A percentile compares a stretch with the other conserved stretches of the same genome.
Conservation (phyloP, 495 filamentous ascomycete genomes). For the Podospora didyma region DNA sequence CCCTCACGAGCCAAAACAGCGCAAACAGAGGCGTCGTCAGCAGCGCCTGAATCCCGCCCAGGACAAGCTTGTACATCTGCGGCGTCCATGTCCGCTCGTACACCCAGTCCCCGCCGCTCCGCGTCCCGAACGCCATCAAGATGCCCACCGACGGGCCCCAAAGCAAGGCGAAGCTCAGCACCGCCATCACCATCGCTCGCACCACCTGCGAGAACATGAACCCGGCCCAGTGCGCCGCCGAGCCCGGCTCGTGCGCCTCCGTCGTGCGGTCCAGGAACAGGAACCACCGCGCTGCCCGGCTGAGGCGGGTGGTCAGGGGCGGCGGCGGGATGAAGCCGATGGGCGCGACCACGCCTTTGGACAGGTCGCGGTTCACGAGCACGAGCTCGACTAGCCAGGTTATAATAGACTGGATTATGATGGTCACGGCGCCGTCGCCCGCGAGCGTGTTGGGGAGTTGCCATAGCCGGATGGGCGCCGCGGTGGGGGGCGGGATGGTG, state of each 20-base stretch:
- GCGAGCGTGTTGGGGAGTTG: slow-evolving; percentile 41
- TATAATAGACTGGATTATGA: slow-evolving; percentile 28
- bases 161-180: slow-evolving; percentile 19
- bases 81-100: slow-evolving; percentile 37
- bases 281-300: slow-evolving; percentile 31
- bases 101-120: slow-evolving; percentile 33
- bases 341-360: slow-evolving; percentile 31
- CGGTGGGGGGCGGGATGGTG: slow-evolving; percentile 17
- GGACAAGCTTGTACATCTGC: slow-evolving; percentile 39
- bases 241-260: slow-evolving; percentile 20
- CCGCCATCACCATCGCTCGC: slow-evolving; percentile 27
- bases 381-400: slow-evolving; percentile 29
- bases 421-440: slow-evolving; percentile 37
- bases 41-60: slow-evolving; percentile 35
- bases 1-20: slow-evolving; percentile 36
- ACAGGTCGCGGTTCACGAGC: slow-evolving; percentile 37
- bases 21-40: slow-evolving; percentile 37
- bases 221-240: slow-evolving; percentile 18
- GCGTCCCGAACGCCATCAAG: slow-evolving; percentile 21
- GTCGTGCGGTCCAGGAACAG: slow-evolving; percentile 31
- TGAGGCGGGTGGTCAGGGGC: not conserved
- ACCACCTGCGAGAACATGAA: slow-evolving; percentile 18
- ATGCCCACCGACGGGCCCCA: slow-evolving; percentile 28
- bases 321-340: slow-evolving; percentile 37
- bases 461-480: slow-evolving; percentile 31